Evolutionary conservation across 768 basidiomycete species (phyloP).

Genomic region (Podaxis pistillaris): DNA sequence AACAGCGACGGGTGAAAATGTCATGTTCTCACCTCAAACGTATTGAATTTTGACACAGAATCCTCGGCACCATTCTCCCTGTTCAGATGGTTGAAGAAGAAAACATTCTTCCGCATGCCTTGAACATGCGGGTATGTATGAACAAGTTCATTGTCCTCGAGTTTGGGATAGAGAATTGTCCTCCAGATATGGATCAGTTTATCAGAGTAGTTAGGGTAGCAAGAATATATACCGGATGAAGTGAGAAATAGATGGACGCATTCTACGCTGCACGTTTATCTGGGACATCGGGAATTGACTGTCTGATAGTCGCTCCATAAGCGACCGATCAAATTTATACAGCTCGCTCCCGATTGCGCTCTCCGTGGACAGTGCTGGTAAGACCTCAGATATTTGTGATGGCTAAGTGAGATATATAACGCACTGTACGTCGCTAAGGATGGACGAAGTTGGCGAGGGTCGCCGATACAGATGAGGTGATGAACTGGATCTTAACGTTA

Average conservation of each 20-base stretch:
- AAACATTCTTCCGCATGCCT: too few species aligned
- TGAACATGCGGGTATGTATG: constrained; percentile 51
- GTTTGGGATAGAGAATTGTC: constrained; percentile 56
- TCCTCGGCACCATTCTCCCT: too few species aligned
- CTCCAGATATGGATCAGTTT: constrained; percentile 26
- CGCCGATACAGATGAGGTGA: constrained; percentile 79
- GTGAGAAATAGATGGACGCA: constrained; percentile 68
- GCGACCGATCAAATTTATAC: constrained; percentile 67
- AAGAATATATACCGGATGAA: constrained; percentile 45
- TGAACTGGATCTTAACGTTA: constrained; percentile 34
- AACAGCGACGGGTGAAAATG: neutral
- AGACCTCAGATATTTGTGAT: constrained; percentile 2
- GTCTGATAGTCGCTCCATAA: constrained; percentile 70
- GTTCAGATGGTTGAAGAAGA: too few species aligned
- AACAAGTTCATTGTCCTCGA: constrained; percentile 59
- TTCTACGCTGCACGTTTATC: constrained; percentile 71
- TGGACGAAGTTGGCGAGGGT: constrained; percentile 74
- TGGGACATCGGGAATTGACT: constrained; percentile 64
- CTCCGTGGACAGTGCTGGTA: constrained; percentile 66
- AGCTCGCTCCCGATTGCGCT: constrained; percentile 50
- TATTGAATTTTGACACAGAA: constrained; percentile 8
- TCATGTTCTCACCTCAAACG: constrained; percentile 51
- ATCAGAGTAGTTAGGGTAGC: neutral
- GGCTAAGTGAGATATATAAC: constrained; percentile 19
- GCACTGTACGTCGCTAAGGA: constrained; percentile 61